These are phyloP conservation scores for Mycena chlorophos DNA, from an alignment of 768 basidiomycete species.

Conservation along the genomic window DNA sequence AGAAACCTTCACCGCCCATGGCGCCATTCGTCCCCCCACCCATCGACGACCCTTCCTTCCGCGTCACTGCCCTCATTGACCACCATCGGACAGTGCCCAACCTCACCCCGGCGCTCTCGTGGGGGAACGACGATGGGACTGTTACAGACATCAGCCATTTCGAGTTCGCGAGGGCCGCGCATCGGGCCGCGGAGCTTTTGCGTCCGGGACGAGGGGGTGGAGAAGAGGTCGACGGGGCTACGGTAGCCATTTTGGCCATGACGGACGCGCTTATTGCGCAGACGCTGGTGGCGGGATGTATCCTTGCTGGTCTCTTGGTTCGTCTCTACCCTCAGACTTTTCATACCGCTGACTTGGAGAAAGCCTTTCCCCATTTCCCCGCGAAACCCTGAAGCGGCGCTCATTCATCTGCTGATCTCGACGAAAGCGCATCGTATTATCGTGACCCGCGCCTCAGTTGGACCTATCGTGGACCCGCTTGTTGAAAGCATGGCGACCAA, in stretches of 20 bases:
- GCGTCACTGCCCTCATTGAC: neutral
- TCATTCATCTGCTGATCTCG: slow-evolving; percentile 37
- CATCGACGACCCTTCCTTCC: neutral
- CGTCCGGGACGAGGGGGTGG: slow-evolving; percentile 31
- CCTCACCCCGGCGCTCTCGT: slow-evolving; percentile 13
- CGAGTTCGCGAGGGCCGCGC: slow-evolving; percentile 46
- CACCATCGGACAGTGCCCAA: neutral
- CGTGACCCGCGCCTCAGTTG: slow-evolving; percentile 28
- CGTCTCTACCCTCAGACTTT: slow-evolving; percentile 10
- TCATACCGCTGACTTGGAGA: neutral
- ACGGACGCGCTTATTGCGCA: slow-evolving; percentile 41
- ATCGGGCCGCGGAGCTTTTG: slow-evolving; percentile 41
- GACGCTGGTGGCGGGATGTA: slow-evolving; percentile 38
- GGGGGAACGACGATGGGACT: slow-evolving; percentile 21
- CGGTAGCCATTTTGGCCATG: slow-evolving; percentile 38
- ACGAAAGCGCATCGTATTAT: slow-evolving; percentile 40
- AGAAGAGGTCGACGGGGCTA: slow-evolving; percentile 27
- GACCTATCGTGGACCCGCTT: slow-evolving; percentile 31
- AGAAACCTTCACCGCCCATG: too few species aligned
- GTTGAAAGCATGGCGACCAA: slow-evolving; percentile 20
- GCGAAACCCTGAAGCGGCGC: slow-evolving; percentile 38
- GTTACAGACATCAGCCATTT: slow-evolving; percentile 35
- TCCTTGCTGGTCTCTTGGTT: slow-evolving; percentile 38
- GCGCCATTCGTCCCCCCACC: neutral
- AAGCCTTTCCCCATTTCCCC: slow-evolving; percentile 46